phyloP scores from a whole-genome alignment of 169 alveolate species.

The Plasmodium ovale region DNA sequence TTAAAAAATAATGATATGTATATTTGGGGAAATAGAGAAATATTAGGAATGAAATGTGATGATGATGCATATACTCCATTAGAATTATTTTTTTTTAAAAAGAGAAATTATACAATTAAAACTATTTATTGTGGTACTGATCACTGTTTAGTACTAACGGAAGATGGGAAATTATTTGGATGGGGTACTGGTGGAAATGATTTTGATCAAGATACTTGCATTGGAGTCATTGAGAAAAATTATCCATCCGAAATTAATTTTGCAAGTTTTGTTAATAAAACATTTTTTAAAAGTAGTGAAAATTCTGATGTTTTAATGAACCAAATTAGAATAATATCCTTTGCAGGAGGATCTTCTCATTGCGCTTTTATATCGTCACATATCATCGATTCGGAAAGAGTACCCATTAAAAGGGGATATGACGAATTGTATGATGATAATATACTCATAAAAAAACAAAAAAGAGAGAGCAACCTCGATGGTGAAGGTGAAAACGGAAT shows the following conservation, averaged over 20 bases:
- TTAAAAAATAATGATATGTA: conserved; percentile 83
- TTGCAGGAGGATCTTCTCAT: conserved; percentile 72
- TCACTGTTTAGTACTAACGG: conserved; percentile 69
- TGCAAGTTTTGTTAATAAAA: conserved; percentile 13
- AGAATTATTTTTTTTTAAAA: conserved; percentile 29
- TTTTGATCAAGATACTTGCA: conserved; percentile 27
- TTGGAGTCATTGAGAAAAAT: conserved; percentile 30
- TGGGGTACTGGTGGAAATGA: conserved; percentile 76
- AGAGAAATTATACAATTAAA: conserved; percentile 17
- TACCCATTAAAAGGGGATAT: conserved; percentile 29
- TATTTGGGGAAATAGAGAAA: conserved; percentile 88
- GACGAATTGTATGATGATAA: conserved; percentile 28
- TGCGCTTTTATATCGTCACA: conserved; percentile 68
- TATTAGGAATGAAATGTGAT: conserved; percentile 75
- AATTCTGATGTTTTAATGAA: background rate
- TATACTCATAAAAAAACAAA: conserved; percentile 20
- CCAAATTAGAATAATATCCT: conserved; percentile 24
- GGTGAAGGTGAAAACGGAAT: background rate
- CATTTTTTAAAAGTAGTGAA: conserved; percentile 2
- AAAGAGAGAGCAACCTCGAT: background rate
- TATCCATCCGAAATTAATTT: conserved; percentile 47
- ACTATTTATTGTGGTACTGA: conserved; percentile 59
- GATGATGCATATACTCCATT: conserved; percentile 58
- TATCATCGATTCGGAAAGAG: conserved; percentile 9
- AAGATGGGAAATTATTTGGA: conserved; percentile 49